Evolutionary conservation across 441 rosid species (phyloP), one percentile per base, ranked within the genome.

Genomic region (Aleurites moluccanus): DNA sequence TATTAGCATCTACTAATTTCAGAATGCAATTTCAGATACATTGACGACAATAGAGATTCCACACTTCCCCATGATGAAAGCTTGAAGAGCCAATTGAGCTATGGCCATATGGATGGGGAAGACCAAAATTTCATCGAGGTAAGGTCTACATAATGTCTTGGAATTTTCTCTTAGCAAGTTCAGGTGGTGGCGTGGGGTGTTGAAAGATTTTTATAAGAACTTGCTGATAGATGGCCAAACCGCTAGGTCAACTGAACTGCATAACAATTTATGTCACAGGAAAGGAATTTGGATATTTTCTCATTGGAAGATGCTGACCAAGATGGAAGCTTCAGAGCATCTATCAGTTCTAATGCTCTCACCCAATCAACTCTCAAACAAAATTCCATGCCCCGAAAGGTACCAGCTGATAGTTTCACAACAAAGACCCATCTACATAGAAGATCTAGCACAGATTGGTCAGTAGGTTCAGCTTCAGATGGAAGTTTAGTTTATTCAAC

Each of bases 371-470:
- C 82, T 81, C 74, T 70, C 57, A 85, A 86, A 67, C 88, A 85
- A 73, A 87, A 89, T 73, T 85, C 91, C 15, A 82, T 86, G 76
- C 92, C 89, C 66, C 83, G 74, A 44, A 66, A 70, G 72, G 83
- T 45, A 74, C 35, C 77, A 30, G 59, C 63, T 59, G 85, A 77
- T 77, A 74, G 78, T 21, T 73, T 21, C 52, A 64, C 69, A 30
- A 69, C 73, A n/a, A 76, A 79, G 67, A 82, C 72, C 64, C 82
- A 78, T 15, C 73, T 79, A 53, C 97, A 81, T 77, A 78, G 88
- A 73, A 84, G 85, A 67, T 92, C 96, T 13, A 85, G 87, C 72
- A 92, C 98, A 18, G 97, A 92, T 63, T 95, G 97, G 99, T 95
- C 97, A 50, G 75, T 86, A 61, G 89, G 92, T 72, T 96, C 98